phyloP scores from a whole-genome alignment of 371 early-diverging fungal species.

The Mortierella sp. region DNA sequence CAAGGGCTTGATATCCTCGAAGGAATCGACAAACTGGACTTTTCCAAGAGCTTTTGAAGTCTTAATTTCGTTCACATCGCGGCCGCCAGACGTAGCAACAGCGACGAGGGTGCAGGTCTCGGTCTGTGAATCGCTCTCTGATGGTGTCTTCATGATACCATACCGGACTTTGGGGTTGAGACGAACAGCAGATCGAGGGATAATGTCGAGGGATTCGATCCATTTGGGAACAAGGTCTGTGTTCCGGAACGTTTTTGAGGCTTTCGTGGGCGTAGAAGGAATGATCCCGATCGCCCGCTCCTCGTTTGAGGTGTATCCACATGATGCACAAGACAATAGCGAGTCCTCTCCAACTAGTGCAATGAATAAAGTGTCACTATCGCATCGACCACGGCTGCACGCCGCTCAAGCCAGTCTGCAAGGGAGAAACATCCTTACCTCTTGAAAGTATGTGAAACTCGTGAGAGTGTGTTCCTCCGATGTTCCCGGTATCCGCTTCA shows the following conservation, averaged over 20 bases:
- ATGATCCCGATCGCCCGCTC: conserved; percentile 65
- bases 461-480: conserved; percentile 89
- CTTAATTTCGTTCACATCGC: conserved; percentile 45
- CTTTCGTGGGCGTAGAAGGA: conserved; percentile 27
- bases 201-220: conserved; percentile 46
- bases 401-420: not conserved
- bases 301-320: conserved; percentile 86
- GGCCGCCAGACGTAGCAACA: conserved; percentile 38
- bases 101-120: conserved; percentile 24
- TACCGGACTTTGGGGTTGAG: conserved; percentile 37
- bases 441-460: conserved; percentile 86
- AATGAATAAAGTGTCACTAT: not conserved
- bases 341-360: conserved; percentile 83
- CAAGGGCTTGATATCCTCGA: conserved; percentile 28
- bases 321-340: conserved; percentile 72
- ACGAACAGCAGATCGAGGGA: conserved; percentile 28
- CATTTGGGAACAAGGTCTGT: conserved; percentile 50
- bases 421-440: conserved; percentile 51
- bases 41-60: conserved; percentile 41
- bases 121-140: conserved; percentile 3
- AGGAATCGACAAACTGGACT: conserved; percentile 21
- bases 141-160: conserved; percentile 18
- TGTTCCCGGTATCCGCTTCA: conserved; percentile 92
- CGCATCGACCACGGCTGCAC: not conserved
- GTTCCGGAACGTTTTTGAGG: conserved; percentile 38